phyloP scores from a whole-genome alignment of 2,329 filamentous ascomycete species.

The Curvularia eragrostidis region DNA sequence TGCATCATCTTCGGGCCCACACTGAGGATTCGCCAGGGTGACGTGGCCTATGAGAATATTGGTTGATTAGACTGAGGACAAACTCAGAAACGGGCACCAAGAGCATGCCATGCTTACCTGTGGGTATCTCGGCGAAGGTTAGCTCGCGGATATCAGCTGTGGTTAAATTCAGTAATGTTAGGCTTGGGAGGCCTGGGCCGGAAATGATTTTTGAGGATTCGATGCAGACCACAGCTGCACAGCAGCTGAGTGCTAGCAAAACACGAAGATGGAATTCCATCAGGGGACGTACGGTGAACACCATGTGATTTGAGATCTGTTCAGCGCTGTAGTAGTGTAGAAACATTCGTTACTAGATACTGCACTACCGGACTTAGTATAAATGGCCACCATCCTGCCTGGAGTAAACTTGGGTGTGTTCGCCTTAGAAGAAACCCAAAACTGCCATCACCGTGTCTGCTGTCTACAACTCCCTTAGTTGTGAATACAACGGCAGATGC shows the following conservation, averaged over 20 bases:
- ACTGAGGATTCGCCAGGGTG: background rate
- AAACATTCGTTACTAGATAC: background rate
- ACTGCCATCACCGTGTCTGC: background rate
- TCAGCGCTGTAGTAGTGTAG: background rate
- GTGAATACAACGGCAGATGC: background rate
- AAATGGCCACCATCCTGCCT: too few relatives aligned
- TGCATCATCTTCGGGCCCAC: slow-evolving; percentile 14
- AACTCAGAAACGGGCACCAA: too few relatives aligned
- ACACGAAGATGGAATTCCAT: background rate
- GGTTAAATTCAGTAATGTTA: slow-evolving; percentile 16
- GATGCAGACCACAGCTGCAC: background rate
- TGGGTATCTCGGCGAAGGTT: background rate
- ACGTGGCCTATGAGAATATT: background rate
- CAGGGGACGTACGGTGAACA: background rate
- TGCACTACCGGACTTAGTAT: too few relatives aligned
- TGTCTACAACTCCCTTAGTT: background rate
- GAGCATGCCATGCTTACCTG: background rate
- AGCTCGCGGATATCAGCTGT: slow-evolving; percentile 9
- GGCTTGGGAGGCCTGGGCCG: slow-evolving; percentile 13
- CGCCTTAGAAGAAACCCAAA: too few relatives aligned
- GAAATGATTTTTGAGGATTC: background rate
- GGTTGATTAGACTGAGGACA: background rate
- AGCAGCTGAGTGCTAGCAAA: background rate
- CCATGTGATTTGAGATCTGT: background rate
- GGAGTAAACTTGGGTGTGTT: too few relatives aligned